phyloP scores from a whole-genome alignment of 2,329 filamentous ascomycete genomes.

The Talaromyces sp. region DNA sequence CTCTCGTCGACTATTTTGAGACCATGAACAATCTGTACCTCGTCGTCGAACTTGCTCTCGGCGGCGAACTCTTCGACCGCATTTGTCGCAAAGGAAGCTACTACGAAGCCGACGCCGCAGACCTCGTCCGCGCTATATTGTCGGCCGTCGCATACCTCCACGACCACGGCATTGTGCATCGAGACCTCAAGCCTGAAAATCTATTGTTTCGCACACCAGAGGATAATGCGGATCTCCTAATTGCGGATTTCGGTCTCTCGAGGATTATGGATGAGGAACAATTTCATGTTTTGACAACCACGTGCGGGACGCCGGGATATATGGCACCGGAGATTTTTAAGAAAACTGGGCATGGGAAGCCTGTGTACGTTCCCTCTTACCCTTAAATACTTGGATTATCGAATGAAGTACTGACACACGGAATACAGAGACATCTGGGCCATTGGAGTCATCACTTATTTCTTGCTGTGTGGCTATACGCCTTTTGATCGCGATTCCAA shows the following conservation, averaged over 20 bases:
- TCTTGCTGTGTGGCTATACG: slow-evolving; percentile 95
- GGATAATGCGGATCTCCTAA: slow-evolving; percentile 93
- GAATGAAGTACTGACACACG: background rate
- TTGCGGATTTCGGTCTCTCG: slow-evolving; percentile 93
- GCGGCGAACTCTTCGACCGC: slow-evolving; percentile 94
- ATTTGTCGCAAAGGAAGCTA: slow-evolving; percentile 99
- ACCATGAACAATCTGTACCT: slow-evolving; percentile 99
- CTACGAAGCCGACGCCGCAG: slow-evolving; percentile 94
- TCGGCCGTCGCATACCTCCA: slow-evolving; percentile 98
- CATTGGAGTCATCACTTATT: slow-evolving; percentile 97
- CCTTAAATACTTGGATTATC: too few species aligned
- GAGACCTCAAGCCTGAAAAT: slow-evolving; percentile 96
- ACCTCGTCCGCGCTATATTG: slow-evolving; percentile 88
- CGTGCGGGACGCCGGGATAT: slow-evolving; percentile 95
- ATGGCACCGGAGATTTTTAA: slow-evolving; percentile 99
- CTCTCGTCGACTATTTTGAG: slow-evolving; percentile 97
- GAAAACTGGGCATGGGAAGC: slow-evolving; percentile 96
- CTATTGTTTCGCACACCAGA: slow-evolving; percentile 94
- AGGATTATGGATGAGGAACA: slow-evolving; percentile 99
- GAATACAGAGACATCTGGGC: slow-evolving; percentile 79
- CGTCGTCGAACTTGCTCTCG: slow-evolving; percentile 92
- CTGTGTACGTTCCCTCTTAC: slow-evolving; percentile 59
- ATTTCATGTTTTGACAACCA: slow-evolving; percentile 95
- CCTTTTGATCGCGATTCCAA: slow-evolving; percentile 97
- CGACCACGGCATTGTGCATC: slow-evolving; percentile 97